Base-by-base conservation (phyloP, 2,329 filamentous ascomycete species). In the Beauveria bassiana region DNA sequence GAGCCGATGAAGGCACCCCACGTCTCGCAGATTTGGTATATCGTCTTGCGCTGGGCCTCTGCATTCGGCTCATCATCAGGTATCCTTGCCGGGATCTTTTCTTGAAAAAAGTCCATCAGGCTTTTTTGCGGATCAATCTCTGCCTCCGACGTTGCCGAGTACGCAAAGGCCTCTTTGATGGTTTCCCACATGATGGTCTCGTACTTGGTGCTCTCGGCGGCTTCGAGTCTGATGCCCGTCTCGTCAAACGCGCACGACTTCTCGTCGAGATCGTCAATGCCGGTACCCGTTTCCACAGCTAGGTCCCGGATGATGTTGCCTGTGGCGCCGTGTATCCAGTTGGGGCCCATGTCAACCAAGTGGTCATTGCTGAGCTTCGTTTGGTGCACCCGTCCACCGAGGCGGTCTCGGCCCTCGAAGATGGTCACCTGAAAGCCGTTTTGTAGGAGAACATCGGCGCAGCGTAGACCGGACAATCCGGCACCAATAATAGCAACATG, bases 281-380 rank as follows among this genome's bases (percentile, higher is more conserved):
- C 68, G 0, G 82, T 90, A 1, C 78, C 74, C 0, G 86, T 90
- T 64, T 82, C 75, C 65, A 80, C 81, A 14, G 86, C 87, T 20
- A 91, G 75, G 49, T 88, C 83, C 45, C 87, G 71, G 18, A 91
- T 88, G 0, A 88, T 86, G 68, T 91, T 92, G 64, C 86, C 79
- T 1, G 83, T 77, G 6, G 86, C 90, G 40, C 89, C 88, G 63
- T 92, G 88, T 57, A 92, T 90, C 88, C 88, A 92, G 67, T 91
- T 92, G n/a, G 88, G 86, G 0, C 89, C 89, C 38, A 82, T 72
- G 65, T 86, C 83, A n/a, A 84, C 78, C 8, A 78, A 65, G 34
- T 76, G 73, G 0, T 79, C 79, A 45, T 80, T 81, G 14, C 74
- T 72, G 3, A 86, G 74, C 24, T 68, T 71, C 56, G 77, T 72